phyloP scores from a whole-genome alignment of 23 red algal genomes.

The Gracilaria vermiculophylla region DNA sequence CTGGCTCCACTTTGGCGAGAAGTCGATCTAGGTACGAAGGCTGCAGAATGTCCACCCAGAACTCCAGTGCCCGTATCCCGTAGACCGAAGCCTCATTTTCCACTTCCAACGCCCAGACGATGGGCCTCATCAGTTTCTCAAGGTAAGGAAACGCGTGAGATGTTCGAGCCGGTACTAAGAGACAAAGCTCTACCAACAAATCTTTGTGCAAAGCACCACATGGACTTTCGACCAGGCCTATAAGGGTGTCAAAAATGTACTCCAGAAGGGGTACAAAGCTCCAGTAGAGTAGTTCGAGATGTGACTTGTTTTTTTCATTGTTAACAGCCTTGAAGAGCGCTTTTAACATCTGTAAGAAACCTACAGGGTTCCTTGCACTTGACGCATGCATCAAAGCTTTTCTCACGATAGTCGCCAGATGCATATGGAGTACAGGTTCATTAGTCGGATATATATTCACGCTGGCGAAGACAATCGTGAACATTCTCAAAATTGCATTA shows the following conservation, averaged over 20 bases:
- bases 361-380: conserved; percentile 39
- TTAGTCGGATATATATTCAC: conserved; percentile 88
- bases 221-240: conserved; percentile 64
- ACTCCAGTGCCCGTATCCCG: conserved; percentile 89
- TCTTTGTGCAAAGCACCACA: conserved; percentile 50
- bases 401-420: conserved; percentile 80
- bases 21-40: conserved; percentile 80
- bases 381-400: conserved; percentile 75
- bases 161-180: conserved; percentile 93
- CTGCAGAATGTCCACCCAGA: conserved; percentile 98
- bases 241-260: conserved; percentile 53
- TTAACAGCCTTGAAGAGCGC: conserved; percentile 90
- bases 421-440: conserved; percentile 82
- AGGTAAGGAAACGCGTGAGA: conserved; percentile 91
- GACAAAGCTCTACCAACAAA: conserved; percentile 88
- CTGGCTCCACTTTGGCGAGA: conserved; percentile 73
- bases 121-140: conserved; percentile 72
- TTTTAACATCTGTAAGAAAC: conserved; percentile 86
- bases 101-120: conserved; percentile 70
- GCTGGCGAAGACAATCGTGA: conserved; percentile 94
- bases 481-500: conserved; percentile 71
- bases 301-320: conserved; percentile 55
- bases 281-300: conserved; percentile 89
- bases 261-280: conserved; percentile 84
- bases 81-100: conserved; percentile 56